phyloP scores from a whole-genome alignment of 306 rosid genomes.

The Sesbania bispinosa region DNA sequence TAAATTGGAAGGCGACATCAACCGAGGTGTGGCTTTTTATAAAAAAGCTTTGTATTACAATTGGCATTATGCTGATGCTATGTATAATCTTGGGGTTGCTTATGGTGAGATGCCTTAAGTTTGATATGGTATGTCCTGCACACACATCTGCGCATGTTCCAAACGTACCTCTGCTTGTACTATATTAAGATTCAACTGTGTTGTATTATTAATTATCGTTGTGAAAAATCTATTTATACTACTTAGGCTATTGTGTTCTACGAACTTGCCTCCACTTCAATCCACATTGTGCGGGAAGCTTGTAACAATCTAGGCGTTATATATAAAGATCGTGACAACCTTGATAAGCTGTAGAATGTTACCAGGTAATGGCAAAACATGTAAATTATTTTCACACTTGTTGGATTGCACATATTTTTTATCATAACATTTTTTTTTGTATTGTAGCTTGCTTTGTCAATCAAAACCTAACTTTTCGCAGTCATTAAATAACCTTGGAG shows the following conservation, averaged over 20 bases:
- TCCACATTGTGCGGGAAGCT: slow-evolving; percentile 95
- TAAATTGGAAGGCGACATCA: slow-evolving; percentile 94
- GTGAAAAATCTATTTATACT: slow-evolving; percentile 20
- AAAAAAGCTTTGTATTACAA: slow-evolving; percentile 93
- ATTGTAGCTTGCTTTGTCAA: slow-evolving; percentile 82
- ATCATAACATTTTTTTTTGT: slow-evolving; percentile 13
- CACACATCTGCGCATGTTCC: neutral
- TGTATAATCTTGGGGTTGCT: slow-evolving; percentile 99
- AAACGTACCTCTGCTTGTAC: neutral
- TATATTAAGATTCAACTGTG: neutral
- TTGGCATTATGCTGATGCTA: slow-evolving; percentile 99
- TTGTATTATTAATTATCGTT: neutral
- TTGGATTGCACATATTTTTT: slow-evolving; percentile 2
- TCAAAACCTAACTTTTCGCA: slow-evolving; percentile 95
- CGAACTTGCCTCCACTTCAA: slow-evolving; percentile 97
- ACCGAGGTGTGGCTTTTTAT: slow-evolving; percentile 83
- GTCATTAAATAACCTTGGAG: slow-evolving; percentile 98
- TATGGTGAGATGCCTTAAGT: slow-evolving; percentile 99
- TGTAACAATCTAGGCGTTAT: slow-evolving; percentile 98
- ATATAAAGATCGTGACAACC: slow-evolving; percentile 96
- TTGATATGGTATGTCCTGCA: slow-evolving; percentile 73
- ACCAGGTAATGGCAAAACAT: slow-evolving; percentile 61
- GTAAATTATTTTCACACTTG: slow-evolving; percentile 6
- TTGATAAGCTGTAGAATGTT: slow-evolving; percentile 99
- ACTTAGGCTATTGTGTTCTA: slow-evolving; percentile 95